Evolutionary conservation across 805 yeast genomes (phyloP).

Genomic region (Metschnikowia anglica): DNA sequence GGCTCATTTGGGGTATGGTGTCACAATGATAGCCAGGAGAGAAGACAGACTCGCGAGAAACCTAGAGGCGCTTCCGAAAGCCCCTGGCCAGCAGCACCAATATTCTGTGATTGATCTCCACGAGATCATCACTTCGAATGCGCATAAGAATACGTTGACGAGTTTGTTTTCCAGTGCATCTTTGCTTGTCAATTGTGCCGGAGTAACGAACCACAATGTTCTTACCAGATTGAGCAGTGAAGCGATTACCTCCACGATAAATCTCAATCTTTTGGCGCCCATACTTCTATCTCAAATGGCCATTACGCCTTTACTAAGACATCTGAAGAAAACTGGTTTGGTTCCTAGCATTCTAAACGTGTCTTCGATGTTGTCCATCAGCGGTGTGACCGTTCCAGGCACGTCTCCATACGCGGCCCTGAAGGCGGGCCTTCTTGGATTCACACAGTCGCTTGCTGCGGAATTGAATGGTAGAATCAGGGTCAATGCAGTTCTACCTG

Average conservation of each 20-base stretch:
- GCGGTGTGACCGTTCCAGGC: conserved; percentile 45
- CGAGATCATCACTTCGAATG: not conserved
- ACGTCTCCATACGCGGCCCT: conserved; percentile 66
- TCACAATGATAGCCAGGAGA: conserved; percentile 53
- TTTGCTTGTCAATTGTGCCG: conserved; percentile 64
- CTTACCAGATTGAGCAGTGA: conserved; percentile 42
- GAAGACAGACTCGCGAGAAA: conserved; percentile 29
- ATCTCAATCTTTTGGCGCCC: conserved; percentile 60
- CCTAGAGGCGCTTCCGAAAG: conserved; percentile 7
- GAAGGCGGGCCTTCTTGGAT: conserved; percentile 67
- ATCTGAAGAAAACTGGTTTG: conserved; percentile 23
- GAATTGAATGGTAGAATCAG: conserved; percentile 60
- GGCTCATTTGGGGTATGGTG: conserved; percentile 50
- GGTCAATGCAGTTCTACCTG: conserved; percentile 69
- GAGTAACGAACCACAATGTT: conserved; percentile 58
- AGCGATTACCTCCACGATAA: conserved; percentile 47
- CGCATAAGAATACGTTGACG: conserved; percentile 9
- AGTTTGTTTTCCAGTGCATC: conserved; percentile 35
- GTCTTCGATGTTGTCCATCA: conserved; percentile 59
- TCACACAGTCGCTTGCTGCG: conserved; percentile 55
- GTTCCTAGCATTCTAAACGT: conserved; percentile 53
- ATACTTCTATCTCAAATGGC: conserved; percentile 57
- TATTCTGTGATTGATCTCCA: conserved; percentile 36
- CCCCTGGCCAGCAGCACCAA: conserved; percentile 28
- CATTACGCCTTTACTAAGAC: conserved; percentile 48